Percentiles rank a stretch among this genome's conserved stretches.
Evolutionary conservation across 176 grass and related monocot genomes (phyloP).

Genomic region (Oryza brachyantha): DNA sequence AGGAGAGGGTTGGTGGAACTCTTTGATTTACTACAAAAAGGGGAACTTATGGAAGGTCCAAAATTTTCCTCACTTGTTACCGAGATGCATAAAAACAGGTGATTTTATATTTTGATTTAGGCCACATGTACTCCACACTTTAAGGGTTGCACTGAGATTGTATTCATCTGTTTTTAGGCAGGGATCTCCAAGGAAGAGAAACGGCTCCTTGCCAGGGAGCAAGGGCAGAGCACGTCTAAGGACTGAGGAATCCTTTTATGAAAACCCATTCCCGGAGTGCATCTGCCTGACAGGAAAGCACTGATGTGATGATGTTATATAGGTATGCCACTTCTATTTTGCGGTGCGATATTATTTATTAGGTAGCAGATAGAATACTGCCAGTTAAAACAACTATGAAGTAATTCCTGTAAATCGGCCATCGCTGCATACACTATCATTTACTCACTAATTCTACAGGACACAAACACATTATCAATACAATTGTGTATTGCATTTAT

Average conservation of each 20-base stretch:
- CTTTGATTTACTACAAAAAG: constrained; percentile 80
- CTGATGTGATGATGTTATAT: constrained; percentile 34
- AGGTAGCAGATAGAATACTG: constrained; percentile 7
- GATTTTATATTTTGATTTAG: constrained; percentile 35
- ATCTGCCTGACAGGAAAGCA: constrained; percentile 65
- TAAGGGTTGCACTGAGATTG: constrained; percentile 10
- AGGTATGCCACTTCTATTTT: constrained; percentile 23
- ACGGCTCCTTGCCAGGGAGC: constrained; percentile 67
- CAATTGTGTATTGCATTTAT: neutral
- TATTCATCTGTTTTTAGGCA: constrained; percentile 51
- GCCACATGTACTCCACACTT: neutral
- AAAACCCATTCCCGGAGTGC: constrained; percentile 89
- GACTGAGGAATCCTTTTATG: constrained; percentile 91
- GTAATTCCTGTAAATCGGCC: neutral
- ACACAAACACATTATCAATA: neutral
- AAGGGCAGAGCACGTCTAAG: constrained; percentile 79
- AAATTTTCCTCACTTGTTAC: constrained; percentile 64
- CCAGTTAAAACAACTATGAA: neutral
- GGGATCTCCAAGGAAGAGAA: constrained; percentile 86
- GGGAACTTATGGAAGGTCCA: constrained; percentile 68
- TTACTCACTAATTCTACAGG: neutral
- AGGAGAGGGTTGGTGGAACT: constrained; percentile 93
- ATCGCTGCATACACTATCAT: neutral
- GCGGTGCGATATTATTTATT: constrained; percentile 2
- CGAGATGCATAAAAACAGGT: constrained; percentile 87